phyloP scores from a whole-genome alignment of 106 monocot species.

The Phalaenopsis aphrodite region DNA sequence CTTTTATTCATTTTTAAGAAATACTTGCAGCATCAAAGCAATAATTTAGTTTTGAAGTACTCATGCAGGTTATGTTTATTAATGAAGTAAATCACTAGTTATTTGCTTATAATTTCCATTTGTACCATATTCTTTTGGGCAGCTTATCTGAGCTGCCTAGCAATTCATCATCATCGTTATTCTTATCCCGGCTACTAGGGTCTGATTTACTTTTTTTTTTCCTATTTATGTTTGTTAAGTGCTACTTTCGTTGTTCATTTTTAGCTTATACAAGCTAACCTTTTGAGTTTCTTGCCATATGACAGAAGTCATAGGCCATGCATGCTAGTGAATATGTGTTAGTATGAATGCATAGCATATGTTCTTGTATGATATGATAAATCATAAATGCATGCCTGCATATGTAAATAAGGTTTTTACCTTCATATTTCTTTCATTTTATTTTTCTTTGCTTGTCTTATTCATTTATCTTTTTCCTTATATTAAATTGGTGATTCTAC shows the following conservation, averaged over 20 bases:
- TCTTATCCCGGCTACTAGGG: background rate
- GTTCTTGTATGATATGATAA: too few relatives aligned
- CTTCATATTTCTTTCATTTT: too few relatives aligned
- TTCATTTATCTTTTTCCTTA: too few relatives aligned
- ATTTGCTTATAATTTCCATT: background rate
- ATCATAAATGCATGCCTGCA: too few relatives aligned
- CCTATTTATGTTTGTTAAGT: background rate
- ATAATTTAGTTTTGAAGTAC: background rate
- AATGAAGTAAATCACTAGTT: background rate
- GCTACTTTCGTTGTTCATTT: background rate
- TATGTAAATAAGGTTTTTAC: too few relatives aligned
- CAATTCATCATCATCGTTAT: background rate
- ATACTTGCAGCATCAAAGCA: background rate
- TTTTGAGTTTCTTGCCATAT: too few relatives aligned
- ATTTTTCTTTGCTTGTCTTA: too few relatives aligned
- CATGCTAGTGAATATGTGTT: too few relatives aligned
- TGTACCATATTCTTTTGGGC: background rate
- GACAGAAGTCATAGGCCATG: too few relatives aligned
- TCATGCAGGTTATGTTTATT: background rate
- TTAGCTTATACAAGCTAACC: too few relatives aligned
- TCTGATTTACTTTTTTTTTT: background rate
- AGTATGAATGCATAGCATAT: too few relatives aligned
- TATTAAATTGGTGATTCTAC: too few relatives aligned
- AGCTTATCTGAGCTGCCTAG: background rate
- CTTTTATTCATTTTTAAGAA: background rate